phyloP scores from a whole-genome alignment of 306 rosid species.

The Prosopis cineraria region DNA sequence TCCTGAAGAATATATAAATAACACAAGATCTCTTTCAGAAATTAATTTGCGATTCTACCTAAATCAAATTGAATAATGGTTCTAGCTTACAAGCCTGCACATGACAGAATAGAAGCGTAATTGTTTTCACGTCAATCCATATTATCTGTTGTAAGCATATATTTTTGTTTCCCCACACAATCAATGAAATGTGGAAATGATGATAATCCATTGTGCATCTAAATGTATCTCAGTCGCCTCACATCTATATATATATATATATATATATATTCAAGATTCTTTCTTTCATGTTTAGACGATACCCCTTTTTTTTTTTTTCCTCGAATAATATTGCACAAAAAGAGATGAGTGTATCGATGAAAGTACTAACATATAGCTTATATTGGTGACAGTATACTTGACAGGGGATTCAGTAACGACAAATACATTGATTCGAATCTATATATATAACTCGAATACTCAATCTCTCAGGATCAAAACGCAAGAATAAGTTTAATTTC shows the following conservation, averaged over 20 bases:
- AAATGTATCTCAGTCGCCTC: background rate
- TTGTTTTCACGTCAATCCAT: background rate
- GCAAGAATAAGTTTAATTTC: background rate
- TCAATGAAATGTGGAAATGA: background rate
- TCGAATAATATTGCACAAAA: too few relatives aligned
- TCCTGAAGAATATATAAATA: background rate
- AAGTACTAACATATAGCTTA: too few relatives aligned
- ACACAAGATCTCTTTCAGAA: background rate
- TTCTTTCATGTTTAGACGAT: background rate
- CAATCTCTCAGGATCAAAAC: background rate
- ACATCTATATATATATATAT: background rate
- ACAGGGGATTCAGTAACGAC: background rate
- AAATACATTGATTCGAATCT: slow-evolving; percentile 1
- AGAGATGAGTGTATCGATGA: too few relatives aligned
- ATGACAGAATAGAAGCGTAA: background rate
- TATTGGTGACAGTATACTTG: background rate
- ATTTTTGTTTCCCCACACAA: background rate
- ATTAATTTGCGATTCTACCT: background rate
- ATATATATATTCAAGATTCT: background rate
- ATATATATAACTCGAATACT: background rate
- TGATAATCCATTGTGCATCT: slow-evolving; percentile 10
- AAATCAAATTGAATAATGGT: background rate
- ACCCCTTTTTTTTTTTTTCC: background rate
- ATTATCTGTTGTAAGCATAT: background rate
- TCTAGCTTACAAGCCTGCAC: slow-evolving; percentile 6